A percentile compares a stretch with the other conserved stretches of the same genome.
phyloP scores from a whole-genome alignment of 2,329 filamentous ascomycete species.

The Colletotrichum lini region DNA sequence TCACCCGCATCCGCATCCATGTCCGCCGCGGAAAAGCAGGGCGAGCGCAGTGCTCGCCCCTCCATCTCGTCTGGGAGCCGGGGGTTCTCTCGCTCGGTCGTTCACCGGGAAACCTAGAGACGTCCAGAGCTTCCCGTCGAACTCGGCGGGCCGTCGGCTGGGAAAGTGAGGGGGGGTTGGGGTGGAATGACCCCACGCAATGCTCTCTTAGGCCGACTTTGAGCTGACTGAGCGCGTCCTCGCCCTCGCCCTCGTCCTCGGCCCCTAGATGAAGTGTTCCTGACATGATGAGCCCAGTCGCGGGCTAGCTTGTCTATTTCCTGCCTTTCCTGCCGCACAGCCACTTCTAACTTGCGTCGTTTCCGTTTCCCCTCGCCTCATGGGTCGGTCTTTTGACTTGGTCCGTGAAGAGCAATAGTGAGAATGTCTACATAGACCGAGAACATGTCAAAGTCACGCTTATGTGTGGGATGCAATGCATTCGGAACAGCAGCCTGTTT shows the following conservation, averaged over 20 bases:
- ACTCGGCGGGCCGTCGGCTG: conserved; percentile 18
- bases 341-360: neutral
- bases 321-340: neutral
- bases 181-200: neutral
- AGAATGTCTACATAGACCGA: neutral
- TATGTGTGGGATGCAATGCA: too few relatives aligned
- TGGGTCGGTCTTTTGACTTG: neutral
- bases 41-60: neutral
- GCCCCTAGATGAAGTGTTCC: neutral
- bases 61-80: neutral
- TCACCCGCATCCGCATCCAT: neutral
- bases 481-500: neutral
- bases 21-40: neutral
- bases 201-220: too few relatives aligned
- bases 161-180: neutral
- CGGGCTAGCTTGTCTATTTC: too few relatives aligned
- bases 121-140: neutral
- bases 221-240: neutral
- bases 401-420: too few relatives aligned
- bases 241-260: conserved; percentile 5
- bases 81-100: conserved; percentile 11
- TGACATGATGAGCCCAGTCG: too few relatives aligned
- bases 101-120: neutral
- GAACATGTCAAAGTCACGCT: too few relatives aligned
- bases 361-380: neutral